Evolutionary conservation across 108 stramenopile species (phyloP).

Genomic region (Phaeodactylum tricornutum): DNA sequence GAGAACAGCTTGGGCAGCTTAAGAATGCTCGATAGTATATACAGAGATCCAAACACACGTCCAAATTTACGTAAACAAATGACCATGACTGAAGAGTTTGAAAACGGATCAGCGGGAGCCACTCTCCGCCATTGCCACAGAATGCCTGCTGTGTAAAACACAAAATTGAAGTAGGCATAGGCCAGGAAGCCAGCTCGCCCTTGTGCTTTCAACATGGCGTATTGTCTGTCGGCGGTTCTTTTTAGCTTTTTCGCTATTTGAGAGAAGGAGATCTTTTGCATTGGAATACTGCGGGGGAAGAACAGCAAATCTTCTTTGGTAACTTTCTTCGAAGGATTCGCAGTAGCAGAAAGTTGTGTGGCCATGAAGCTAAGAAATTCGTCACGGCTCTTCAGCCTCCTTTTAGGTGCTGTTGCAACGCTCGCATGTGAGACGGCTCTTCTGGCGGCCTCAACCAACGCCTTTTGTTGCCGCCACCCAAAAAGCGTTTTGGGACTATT

Average conservation of each 20-base stretch:
- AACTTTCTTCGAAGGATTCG: neutral
- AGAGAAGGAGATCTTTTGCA: neutral
- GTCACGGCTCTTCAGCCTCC: neutral
- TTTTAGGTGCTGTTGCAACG: neutral
- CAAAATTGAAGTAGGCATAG: constrained; percentile 7
- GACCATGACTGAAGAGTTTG: neutral
- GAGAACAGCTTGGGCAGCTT: constrained; percentile 1
- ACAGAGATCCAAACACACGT: constrained; percentile 1
- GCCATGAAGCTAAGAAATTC: neutral
- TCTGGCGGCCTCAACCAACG: neutral
- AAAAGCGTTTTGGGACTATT: neutral
- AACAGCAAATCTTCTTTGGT: constrained; percentile 3
- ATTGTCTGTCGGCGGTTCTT: neutral
- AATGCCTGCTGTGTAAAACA: constrained; percentile 5
- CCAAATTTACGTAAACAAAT: constrained; percentile 2
- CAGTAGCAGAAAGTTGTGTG: neutral
- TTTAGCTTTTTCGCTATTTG: neutral
- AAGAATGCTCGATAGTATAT: neutral
- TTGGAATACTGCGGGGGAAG: neutral
- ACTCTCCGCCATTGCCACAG: constrained; percentile 9
- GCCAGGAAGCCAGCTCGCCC: constrained; percentile 4
- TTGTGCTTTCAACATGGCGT: neutral
- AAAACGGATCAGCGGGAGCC: neutral
- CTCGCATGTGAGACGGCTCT: neutral
- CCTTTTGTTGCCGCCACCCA: neutral